Percentiles rank a stretch among this genome's conserved stretches.
Evolutionary conservation across 371 early-diverging fungal species (phyloP).

Genomic region (Blakeslea trispora): DNA sequence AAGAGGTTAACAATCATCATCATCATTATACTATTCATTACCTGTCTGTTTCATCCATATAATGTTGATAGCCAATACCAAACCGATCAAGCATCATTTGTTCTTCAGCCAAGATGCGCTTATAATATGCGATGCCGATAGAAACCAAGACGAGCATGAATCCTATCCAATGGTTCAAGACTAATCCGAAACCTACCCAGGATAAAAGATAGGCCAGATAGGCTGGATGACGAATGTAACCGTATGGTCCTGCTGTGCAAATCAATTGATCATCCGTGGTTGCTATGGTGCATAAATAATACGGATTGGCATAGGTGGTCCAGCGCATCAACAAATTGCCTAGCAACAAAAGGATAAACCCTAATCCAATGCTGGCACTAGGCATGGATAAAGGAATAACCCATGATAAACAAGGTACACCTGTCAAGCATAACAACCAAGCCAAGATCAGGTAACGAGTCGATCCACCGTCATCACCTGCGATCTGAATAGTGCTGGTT

Average conservation of each 20-base stretch:
- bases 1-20: too few species aligned
- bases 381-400: conserved; percentile 9
- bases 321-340: conserved; percentile 33
- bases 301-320: conserved; percentile 37
- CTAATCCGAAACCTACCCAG: conserved; percentile 47
- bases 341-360: conserved; percentile 28
- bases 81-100: conserved; percentile 48
- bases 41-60: conserved; percentile 41
- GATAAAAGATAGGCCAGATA: conserved; percentile 38
- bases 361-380: conserved; percentile 25
- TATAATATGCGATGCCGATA: conserved; percentile 24
- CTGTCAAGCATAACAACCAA: conserved; percentile 8
- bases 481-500: conserved; percentile 25
- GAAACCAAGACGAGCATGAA: conserved; percentile 22
- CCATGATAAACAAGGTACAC: conserved; percentile 24
- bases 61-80: conserved; percentile 50
- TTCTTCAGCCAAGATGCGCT: conserved; percentile 37
- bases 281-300: conserved; percentile 40
- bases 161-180: conserved; percentile 27
- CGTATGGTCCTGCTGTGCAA: conserved; percentile 46
- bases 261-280: conserved; percentile 47
- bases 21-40: too few species aligned
- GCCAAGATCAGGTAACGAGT: conserved; percentile 27
- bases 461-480: conserved; percentile 37
- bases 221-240: conserved; percentile 42